Evolutionary conservation across 164 flowering plant species (phyloP), one percentile per base, ranked within the genome.

Genomic region (Warburgia ugandensis): DNA sequence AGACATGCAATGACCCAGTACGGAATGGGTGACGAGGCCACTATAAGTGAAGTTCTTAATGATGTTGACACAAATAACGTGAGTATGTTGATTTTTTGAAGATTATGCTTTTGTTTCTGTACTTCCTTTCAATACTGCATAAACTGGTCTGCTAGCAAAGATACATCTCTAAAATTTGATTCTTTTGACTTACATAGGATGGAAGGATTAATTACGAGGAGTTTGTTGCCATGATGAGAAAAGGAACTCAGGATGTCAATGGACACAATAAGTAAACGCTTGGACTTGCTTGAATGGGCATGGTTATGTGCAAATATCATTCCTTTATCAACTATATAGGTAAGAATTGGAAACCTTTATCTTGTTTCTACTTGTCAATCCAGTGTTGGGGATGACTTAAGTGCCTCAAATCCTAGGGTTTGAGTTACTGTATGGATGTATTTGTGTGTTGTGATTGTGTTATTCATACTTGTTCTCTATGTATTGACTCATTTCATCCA

Each of bases 21-120:
- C 55, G 87, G 83, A 28, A 86, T 85, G 85, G 94, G 91, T 0
- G 94, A 92, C 55, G 96, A 88, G 37, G 85, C 78, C 26, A 80
- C 89, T 0, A 86, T 92, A 16, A 78, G 81, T 40, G 91, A 88
- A 70, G 58, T 92, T 45, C 59, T 92, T 11, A 63, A 78, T 1
- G 96, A 88, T 48, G 95, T 85, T 6, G 96, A 92, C 54, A 79
- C 72, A 2, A 77, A 92, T 48, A 80, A 74, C 30, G 98, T 83
- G 68, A 61, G 68, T 44, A 25, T 19, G 1, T 5, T 45, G 36
- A 6, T 23, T 19, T 43, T 55, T 54, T 4, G 4, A n/a, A n/a
- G 32, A 22, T 22, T 10, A 27, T 23, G 11, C 19, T 1, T 28
- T 31, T 0, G 1, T 28, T 21, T 41, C 20, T 23, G 32, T 22